These are phyloP conservation scores for Dovyalis caffra DNA, from an alignment of 345 rosid genomes.

Conservation along the genomic window DNA sequence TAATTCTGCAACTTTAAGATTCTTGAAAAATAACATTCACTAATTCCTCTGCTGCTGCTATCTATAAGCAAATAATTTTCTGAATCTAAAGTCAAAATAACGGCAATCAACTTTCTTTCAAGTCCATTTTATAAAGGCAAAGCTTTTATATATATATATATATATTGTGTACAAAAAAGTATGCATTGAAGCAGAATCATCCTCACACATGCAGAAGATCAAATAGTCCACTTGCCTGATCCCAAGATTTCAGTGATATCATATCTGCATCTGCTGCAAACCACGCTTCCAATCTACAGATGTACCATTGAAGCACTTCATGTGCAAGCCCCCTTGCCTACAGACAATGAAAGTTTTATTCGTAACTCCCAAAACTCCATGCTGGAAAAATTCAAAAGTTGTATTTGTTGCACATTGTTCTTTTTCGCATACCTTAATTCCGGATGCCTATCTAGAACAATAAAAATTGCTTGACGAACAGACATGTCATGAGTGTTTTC, in stretches of 20 bases:
- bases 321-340: slow-evolving; percentile 74
- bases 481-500: slow-evolving; percentile 73
- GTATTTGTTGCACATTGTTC: not conserved
- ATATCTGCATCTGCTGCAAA: slow-evolving; percentile 88
- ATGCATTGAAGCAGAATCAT: not conserved
- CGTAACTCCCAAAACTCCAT: slow-evolving; percentile 5
- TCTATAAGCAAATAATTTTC: not conserved
- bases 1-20: not conserved
- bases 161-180: not conserved
- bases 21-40: not conserved
- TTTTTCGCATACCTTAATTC: slow-evolving; percentile 57
- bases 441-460: slow-evolving; percentile 70
- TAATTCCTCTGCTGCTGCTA: not conserved
- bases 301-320: slow-evolving; percentile 87
- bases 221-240: slow-evolving; percentile 57
- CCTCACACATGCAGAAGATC: not conserved
- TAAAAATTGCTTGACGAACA: slow-evolving; percentile 72
- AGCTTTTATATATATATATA: not conserved
- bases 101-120: not conserved
- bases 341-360: slow-evolving; percentile 18
- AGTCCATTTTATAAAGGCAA: not conserved
- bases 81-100: not conserved
- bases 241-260: slow-evolving; percentile 86
- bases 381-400: not conserved
- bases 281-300: slow-evolving; percentile 97